Base-by-base conservation (phyloP, 202 grass and related monocot species). In the Setaria viridis region DNA sequence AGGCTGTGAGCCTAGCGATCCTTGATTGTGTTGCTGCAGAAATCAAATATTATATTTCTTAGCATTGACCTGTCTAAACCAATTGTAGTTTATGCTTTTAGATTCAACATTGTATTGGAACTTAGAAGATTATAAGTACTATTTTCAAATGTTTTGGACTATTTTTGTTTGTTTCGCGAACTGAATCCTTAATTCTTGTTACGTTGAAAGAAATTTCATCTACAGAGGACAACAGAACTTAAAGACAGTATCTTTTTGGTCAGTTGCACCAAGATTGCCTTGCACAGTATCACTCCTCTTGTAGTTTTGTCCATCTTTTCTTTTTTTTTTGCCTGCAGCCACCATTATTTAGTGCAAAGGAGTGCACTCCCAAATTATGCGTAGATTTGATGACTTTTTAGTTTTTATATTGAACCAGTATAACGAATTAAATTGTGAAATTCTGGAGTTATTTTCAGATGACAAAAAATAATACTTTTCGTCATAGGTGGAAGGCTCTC, bases 401-500 rank as follows among this genome's bases (percentile, higher is more conserved):
- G 11, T 71, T 85, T 68, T 71, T 57, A 62, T 76, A 54, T 63
- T 77, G 13, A 63, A 16, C 43, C 13, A 70, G 53, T 39, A 76
- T 9, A 81, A 81, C 1, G 7, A 84, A 87, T 74, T 70, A 69
- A 62, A 62, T 78, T 87, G 35, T 89, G 4, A 76, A 49, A 60
- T 79, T 76, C 29, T 41, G 33, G 80, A 86, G 47, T 33, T 66
- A 45, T 84, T 86, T 84, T 71, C 63, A 43, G 54, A 72, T 17
- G 51, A 16, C 37, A 53, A 78, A 80, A 77, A 82, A 70, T 88
- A 86, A 79, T 80, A 63, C 3, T 46, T 79, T 89, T 77, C 46
- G n/a, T 89, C 87, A 70, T 78, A 99, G 97, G 92, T 99, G 88
- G 93, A 96, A 99, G 94, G 97, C 72, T 88, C 86, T 48, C 85